Evolutionary conservation across 2,329 filamentous ascomycete genomes (phyloP).

Genomic region (Annulohypoxylon truncatum): DNA sequence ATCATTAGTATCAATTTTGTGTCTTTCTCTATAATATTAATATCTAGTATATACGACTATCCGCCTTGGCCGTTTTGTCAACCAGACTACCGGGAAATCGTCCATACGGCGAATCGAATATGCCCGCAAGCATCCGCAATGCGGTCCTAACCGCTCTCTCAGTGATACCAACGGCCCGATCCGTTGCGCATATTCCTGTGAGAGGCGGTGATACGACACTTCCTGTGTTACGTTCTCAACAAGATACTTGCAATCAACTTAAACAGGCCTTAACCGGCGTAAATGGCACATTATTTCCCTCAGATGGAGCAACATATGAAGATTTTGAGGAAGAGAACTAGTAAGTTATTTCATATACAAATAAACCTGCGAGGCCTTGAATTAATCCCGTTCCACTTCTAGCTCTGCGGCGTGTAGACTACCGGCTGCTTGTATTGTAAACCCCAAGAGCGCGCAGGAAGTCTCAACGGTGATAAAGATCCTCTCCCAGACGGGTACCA

Average conservation of each 20-base stretch:
- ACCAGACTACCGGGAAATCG: background rate
- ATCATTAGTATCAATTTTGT: background rate
- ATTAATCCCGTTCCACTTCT: slow-evolving; percentile 12
- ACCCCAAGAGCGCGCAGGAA: slow-evolving; percentile 40
- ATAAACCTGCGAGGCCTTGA: background rate
- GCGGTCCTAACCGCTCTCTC: slow-evolving; percentile 27
- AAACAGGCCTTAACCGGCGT: slow-evolving; percentile 11
- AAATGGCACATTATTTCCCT: slow-evolving; percentile 32
- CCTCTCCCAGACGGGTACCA: slow-evolving; percentile 32
- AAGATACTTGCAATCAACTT: slow-evolving; percentile 34
- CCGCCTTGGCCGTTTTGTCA: background rate
- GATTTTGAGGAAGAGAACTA: slow-evolving; percentile 40
- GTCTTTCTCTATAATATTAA: background rate
- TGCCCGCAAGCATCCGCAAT: slow-evolving; percentile 27
- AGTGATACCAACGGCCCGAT: slow-evolving; percentile 18
- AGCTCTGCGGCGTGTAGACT: slow-evolving; percentile 39
- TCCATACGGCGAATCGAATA: slow-evolving; percentile 9
- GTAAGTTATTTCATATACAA: slow-evolving; percentile 15
- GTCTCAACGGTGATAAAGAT: slow-evolving; percentile 43
- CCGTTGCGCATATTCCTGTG: slow-evolving; percentile 5
- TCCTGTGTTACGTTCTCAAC: slow-evolving; percentile 9
- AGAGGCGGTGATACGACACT: background rate
- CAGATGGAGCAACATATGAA: slow-evolving; percentile 28
- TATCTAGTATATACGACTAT: background rate
- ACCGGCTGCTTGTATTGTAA: slow-evolving; percentile 46